Evolutionary conservation across 345 rosid genomes (phyloP).

Genomic region (Rubroshorea leprosula): DNA sequence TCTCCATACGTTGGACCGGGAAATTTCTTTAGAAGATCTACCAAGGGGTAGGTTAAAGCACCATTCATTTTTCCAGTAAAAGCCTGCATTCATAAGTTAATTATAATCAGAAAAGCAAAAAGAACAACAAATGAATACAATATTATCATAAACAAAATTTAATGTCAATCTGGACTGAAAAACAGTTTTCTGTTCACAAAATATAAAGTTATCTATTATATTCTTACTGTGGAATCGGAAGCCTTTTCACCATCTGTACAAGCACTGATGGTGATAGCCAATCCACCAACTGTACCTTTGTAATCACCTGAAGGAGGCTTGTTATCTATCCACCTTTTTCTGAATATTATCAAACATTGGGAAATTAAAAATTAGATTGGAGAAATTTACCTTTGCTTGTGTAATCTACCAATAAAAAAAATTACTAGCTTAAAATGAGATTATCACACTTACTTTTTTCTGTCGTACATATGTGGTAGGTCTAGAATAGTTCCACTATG

Average conservation of each 20-base stretch:
- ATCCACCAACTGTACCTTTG: slow-evolving; percentile 46
- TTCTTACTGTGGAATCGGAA: slow-evolving; percentile 43
- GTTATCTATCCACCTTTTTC: slow-evolving; percentile 30
- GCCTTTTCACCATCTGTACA: slow-evolving; percentile 42
- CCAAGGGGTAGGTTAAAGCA: slow-evolving; percentile 33
- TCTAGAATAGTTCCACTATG: slow-evolving; percentile 68
- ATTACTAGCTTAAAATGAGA: no score
- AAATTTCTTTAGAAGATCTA: slow-evolving; percentile 13
- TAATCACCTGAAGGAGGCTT: slow-evolving; percentile 31
- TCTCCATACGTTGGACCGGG: slow-evolving; percentile 29
- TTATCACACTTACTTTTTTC: slow-evolving; percentile 28
- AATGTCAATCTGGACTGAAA: no score
- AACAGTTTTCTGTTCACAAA: no score
- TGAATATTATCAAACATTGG: no score
- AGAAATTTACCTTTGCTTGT: no score
- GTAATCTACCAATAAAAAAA: no score
- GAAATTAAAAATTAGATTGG: no score
- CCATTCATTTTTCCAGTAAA: slow-evolving; percentile 36
- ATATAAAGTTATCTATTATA: background rate
- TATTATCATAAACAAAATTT: no score
- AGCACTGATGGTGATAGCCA: slow-evolving; percentile 46
- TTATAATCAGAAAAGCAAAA: no score
- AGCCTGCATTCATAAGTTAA: no score
- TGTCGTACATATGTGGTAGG: slow-evolving; percentile 33
- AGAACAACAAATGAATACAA: no score